Evolutionary conservation across 805 yeast species (phyloP).

Genomic region (Hemisphaericaspora nanyangensis): DNA sequence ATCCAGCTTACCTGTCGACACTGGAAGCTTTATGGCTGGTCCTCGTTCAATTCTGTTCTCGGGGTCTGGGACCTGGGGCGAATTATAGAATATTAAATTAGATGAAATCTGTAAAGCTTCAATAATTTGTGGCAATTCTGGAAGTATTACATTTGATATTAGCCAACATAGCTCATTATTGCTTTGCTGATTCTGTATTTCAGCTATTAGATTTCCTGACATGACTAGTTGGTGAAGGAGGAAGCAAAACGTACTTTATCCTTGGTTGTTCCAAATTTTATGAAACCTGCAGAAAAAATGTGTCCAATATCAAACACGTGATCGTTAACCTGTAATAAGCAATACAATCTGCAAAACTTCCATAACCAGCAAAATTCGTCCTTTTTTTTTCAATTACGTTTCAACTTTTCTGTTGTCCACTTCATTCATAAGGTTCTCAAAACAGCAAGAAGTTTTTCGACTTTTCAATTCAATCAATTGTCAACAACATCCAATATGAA

Average conservation of each 20-base stretch:
- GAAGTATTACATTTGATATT: conserved; percentile 16
- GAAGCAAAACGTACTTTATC: no score
- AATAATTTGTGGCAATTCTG: conserved; percentile 29
- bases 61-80: conserved; percentile 32
- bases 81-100: conserved; percentile 32
- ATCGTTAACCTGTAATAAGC: no score
- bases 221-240: no score
- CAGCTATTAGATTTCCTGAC: no score
- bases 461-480: background rate
- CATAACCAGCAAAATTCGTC: no score
- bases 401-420: background rate
- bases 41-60: conserved; percentile 26
- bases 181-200: conserved; percentile 4
- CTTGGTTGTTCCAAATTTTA: no score
- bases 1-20: conserved; percentile 48
- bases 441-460: no score
- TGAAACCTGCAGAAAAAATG: no score
- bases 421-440: no score
- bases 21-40: conserved; percentile 51
- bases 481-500: conserved; percentile 52
- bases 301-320: no score
- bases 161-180: conserved; percentile 34
- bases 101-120: conserved; percentile 38
- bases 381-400: background rate
- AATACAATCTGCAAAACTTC: no score